Base-by-base conservation (phyloP, 495 filamentous ascomycete species). In the Durotheca rogersii region DNA sequence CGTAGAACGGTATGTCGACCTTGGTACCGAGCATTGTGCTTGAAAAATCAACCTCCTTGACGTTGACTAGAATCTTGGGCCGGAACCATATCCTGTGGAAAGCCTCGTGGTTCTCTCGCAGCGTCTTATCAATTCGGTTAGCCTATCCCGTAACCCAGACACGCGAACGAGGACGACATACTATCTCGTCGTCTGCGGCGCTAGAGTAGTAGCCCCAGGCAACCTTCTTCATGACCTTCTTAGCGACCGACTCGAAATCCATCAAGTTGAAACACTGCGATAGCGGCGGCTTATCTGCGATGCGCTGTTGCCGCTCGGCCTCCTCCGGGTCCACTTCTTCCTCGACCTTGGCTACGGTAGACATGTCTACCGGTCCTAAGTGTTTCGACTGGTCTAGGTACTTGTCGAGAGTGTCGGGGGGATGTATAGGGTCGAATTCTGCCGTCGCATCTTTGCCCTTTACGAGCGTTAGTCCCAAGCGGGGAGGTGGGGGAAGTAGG, bases 1-100 rank as follows among this genome's bases (percentile, higher is more conserved):
- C 86, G 68, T 96, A 96, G 74, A 94, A 94, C 7, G 90, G 90
- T 27, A 90, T 85, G 40, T 81, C 79, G 50, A 80, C 78, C 62
- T 88, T 89, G 12, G 85, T 86, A 43, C 91, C 90, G 1, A 97
- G 83, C 91, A 97, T 96, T 0, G 82, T 93, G 7, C 89, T 95
- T 15, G 78, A 78, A 56, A 88, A 80, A 64, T 96, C 89, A 40
- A 98, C 80, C 17, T 89, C 78, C 60, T 89, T 86, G 17, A 97
- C 92, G 56, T 97, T 82, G 29, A 91, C 81, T 14, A 97, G 78
- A 42, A 96, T 73, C 34, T 82, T 81, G 2, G 92, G 92, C 12
- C 91, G 82, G 74, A 97, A 97, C 92, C 92, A 97, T 70, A 97
- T 91, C 61, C 92, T 90, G 72, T 97, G 92, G 73, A 85, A 98